Evolutionary conservation across 1,284 basidiomycete species (phyloP), one percentile per base, ranked within the genome.

Genomic region (Entoloma clypeatum): DNA sequence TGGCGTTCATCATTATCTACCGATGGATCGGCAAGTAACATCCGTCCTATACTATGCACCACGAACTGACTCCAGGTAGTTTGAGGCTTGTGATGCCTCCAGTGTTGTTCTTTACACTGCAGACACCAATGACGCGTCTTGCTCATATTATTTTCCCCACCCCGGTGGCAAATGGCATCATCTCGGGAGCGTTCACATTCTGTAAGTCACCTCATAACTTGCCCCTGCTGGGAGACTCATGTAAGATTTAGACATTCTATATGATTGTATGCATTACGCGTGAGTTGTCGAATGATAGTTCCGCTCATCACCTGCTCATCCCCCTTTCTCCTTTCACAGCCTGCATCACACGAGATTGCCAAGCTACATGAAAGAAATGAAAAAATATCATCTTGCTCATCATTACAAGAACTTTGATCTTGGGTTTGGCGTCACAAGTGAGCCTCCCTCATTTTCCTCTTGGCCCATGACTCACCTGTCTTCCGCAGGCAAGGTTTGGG

Each of bases 331-430:
- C n/a, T n/a, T n/a, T n/a, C n/a, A n/a, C 17, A 86, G 84, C 13
- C 71, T 93, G 39, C 92, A 94, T 60, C 92, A 94, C 69, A 88
- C 86, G n/a, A 81, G 74, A 51, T 79, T 99, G 19, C 94, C 94
- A 0, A 68, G 80, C 31, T 96, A 97, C 67, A 66, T 97, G 64
- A 76, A 76, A 42, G 83, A 93, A 61, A 86, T 92, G 85, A 99
- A 99, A 75, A 87, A 89, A 61, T 98, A 98, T 59, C 95, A 99
- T 59, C 79, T 99, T 50, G 92, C 92, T n/a, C 94, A 98, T 60
- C 95, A 98, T 65, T 97, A 94, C 74, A 94, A 95, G 69, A 93
- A 97, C 74, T 96, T 92, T 60, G 93, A 98, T 61, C 83, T 97
- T 35, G 95, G 93, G n/a, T 99, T 95, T 58, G 95, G 95, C 35